Percentiles rank a stretch among this genome's conserved stretches.
These are phyloP conservation scores for Parmelia sp. DNA, from an alignment of 495 filamentous ascomycete species.

Conservation along the genomic window DNA sequence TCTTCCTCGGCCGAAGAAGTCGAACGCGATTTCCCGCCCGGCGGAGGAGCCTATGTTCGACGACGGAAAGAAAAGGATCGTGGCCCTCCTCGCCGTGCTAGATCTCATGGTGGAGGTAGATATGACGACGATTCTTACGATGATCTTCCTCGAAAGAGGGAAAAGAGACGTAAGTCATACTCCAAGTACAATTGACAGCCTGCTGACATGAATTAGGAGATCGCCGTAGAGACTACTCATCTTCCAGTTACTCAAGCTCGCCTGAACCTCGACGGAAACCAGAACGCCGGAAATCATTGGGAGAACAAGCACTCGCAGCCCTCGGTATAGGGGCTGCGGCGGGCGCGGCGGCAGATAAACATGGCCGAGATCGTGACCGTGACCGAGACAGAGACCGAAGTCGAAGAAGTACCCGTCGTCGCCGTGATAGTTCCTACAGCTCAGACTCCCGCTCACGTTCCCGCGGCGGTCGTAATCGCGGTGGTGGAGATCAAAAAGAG, in stretches of 20 bases:
- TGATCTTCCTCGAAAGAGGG: constrained; percentile 48
- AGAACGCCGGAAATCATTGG: constrained; percentile 59
- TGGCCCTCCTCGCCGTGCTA: constrained; percentile 40
- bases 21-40: constrained; percentile 59
- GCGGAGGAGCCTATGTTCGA: constrained; percentile 40
- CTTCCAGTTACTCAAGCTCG: constrained; percentile 37
- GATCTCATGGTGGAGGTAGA: constrained; percentile 41
- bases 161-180: constrained; percentile 37
- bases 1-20: constrained; percentile 62
- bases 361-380: constrained; percentile 27
- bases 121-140: constrained; percentile 49
- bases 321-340: constrained; percentile 61
- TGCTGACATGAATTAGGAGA: constrained; percentile 29
- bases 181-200: background rate
- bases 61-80: constrained; percentile 37
- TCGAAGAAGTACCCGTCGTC: constrained; percentile 44
- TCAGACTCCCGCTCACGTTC: constrained; percentile 46
- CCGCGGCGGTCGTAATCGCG: constrained; percentile 39
- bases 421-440: constrained; percentile 49
- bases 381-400: constrained; percentile 29
- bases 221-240: constrained; percentile 36
- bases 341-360: constrained; percentile 32
- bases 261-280: constrained; percentile 37
- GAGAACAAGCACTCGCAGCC: constrained; percentile 61
- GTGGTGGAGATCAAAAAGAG: constrained; percentile 37